Evolutionary conservation across 2,329 filamentous ascomycete species (phyloP).

Genomic region (Graphilbum sp.): DNA sequence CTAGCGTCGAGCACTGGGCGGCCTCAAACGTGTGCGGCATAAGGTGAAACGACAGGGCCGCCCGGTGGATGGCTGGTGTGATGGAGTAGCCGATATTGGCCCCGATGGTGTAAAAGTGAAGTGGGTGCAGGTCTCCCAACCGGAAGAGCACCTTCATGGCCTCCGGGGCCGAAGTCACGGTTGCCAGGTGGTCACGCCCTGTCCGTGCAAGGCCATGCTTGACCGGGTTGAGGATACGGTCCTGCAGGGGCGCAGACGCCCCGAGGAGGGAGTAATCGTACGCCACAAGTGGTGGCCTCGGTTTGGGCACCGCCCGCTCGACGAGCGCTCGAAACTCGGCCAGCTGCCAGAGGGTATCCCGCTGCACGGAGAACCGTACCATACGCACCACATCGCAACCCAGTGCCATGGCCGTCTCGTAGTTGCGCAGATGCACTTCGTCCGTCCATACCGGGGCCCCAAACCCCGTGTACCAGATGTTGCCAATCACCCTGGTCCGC

Average conservation of each 20-base stretch:
- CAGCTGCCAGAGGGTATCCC: constrained; percentile 14
- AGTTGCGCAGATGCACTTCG: constrained; percentile 32
- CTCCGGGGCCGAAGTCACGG: constrained; percentile 37
- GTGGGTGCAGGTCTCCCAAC: constrained; percentile 43
- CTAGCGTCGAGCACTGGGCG: constrained; percentile 41
- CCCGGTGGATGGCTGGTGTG: constrained; percentile 56
- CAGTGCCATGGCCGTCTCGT: constrained; percentile 33
- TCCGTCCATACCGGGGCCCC: constrained; percentile 37
- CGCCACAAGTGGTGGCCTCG: constrained; percentile 31
- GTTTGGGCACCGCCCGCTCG: constrained; percentile 22
- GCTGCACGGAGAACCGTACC: constrained; percentile 35
- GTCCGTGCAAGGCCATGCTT: constrained; percentile 26
- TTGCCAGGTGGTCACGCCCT: constrained; percentile 25
- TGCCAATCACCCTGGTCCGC: constrained; percentile 43
- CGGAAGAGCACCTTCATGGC: constrained; percentile 43
- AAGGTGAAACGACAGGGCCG: constrained; percentile 47
- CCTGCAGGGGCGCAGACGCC: constrained; percentile 21
- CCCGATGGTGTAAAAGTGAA: constrained; percentile 54
- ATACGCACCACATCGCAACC: constrained; percentile 48
- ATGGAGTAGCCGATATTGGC: constrained; percentile 52
- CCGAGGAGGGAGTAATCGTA: constrained; percentile 30
- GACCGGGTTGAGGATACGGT: constrained; percentile 36
- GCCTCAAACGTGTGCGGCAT: constrained; percentile 51
- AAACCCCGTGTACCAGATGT: constrained; percentile 30
- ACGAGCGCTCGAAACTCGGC: constrained; percentile 34